Conservation (phyloP, 176 grass and related monocot genomes). For the Bromus sterilis region DNA sequence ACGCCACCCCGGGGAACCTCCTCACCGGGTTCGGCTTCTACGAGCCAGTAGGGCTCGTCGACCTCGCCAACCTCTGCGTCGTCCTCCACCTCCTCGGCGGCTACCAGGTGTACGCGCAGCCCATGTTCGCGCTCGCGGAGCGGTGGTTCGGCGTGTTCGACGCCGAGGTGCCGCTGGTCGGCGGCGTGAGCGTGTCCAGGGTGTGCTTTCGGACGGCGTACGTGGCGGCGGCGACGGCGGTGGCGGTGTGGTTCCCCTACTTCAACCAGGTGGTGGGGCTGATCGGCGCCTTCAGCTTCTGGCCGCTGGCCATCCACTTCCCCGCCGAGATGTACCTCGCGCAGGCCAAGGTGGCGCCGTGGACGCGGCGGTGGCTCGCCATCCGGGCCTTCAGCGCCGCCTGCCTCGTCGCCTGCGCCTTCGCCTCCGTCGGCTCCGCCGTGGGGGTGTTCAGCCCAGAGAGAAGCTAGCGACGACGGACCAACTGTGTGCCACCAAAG, state of each 20-base stretch:
- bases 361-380: conserved; percentile 43
- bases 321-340: conserved; percentile 76
- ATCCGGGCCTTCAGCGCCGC: conserved; percentile 35
- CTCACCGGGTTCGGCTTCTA: conserved; percentile 82
- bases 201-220: conserved; percentile 49
- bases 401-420: conserved; percentile 35
- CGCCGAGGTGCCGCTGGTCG: conserved; percentile 24
- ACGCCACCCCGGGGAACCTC: conserved; percentile 67
- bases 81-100: conserved; percentile 70
- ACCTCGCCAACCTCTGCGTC: conserved; percentile 55
- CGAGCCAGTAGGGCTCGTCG: conserved; percentile 81
- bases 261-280: conserved; percentile 71
- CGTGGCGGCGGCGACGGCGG: conserved; percentile 49
- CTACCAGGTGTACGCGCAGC: conserved; percentile 68
- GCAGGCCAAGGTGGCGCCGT: conserved; percentile 38
- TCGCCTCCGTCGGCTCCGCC: conserved; percentile 60
- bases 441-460: conserved; percentile 41
- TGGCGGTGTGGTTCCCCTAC: conserved; percentile 68
- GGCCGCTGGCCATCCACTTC: conserved; percentile 62
- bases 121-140: conserved; percentile 46
- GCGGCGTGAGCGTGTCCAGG: conserved; percentile 27
- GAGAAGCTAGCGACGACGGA: conserved; percentile 1
- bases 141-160: not conserved
- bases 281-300: conserved; percentile 59
- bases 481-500: not conserved